Evolutionary conservation across 345 rosid species (phyloP).

Genomic region (Xanthoceras sorbifolium): DNA sequence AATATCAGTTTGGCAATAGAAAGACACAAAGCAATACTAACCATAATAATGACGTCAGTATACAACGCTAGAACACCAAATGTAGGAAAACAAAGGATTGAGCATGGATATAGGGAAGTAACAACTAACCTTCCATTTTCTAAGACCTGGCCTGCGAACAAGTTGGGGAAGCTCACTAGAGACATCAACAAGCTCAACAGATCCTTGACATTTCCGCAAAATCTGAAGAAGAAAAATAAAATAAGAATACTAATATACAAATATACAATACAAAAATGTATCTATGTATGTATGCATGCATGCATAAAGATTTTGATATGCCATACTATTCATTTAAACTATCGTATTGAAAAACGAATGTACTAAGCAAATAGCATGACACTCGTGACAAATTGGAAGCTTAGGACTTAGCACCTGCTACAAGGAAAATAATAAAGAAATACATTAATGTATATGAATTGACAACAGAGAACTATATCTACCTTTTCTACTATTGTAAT

Average conservation of each 20-base stretch:
- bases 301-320: not conserved
- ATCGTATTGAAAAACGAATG: not conserved
- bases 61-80: not conserved
- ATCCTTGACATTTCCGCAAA: slow-evolving; percentile 72
- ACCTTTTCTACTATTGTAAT: not conserved
- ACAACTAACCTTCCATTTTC: slow-evolving; percentile 80
- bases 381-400: not conserved
- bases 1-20: not conserved
- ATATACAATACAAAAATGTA: not conserved
- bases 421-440: not conserved
- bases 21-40: slow-evolving; percentile 7
- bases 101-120: slow-evolving; percentile 4
- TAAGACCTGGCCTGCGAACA: slow-evolving; percentile 78
- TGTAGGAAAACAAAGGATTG: not conserved
- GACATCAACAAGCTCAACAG: slow-evolving; percentile 88
- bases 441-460: not conserved
- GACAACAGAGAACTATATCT: not conserved
- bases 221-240: slow-evolving; percentile 46
- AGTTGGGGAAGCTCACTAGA: slow-evolving; percentile 81
- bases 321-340: not conserved
- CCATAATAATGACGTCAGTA: not conserved
- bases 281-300: not conserved
- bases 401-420: not conserved
- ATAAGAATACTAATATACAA: not conserved
- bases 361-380: not conserved